Evolutionary conservation across 495 filamentous ascomycete species (phyloP).

Genomic region (Tuber borchii): DNA sequence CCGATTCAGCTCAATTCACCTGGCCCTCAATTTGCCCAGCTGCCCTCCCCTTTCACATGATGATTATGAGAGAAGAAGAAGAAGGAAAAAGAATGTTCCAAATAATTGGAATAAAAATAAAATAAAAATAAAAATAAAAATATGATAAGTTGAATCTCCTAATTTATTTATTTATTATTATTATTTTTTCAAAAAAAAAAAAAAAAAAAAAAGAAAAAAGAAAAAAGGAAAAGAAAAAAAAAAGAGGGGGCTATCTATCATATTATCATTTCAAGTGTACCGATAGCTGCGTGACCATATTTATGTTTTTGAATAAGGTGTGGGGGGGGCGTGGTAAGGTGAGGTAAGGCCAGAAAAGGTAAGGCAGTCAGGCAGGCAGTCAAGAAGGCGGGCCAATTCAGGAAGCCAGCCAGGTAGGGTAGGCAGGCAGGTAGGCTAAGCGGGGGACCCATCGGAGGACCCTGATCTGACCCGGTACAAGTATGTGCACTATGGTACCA

Average conservation of each 20-base stretch:
- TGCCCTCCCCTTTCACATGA: neutral
- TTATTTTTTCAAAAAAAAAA: neutral
- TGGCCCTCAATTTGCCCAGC: neutral
- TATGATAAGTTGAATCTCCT: neutral
- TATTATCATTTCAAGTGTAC: neutral
- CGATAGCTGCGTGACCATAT: neutral
- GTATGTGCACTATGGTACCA: neutral
- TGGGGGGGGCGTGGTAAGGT: neutral
- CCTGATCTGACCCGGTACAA: conserved; percentile 1
- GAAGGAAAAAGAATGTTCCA: neutral
- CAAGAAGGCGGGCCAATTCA: neutral
- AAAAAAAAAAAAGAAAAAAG: no score
- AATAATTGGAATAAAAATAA: no score
- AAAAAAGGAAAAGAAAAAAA: neutral
- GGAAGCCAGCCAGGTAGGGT: neutral
- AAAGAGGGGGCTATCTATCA: neutral
- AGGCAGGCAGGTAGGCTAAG: neutral
- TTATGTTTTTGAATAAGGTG: neutral
- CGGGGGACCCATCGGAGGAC: neutral
- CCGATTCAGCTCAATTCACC: neutral
- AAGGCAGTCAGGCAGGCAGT: neutral
- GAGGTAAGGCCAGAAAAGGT: neutral
- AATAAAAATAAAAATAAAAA: neutral
- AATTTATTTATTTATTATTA: no score
- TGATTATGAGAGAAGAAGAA: neutral